A percentile compares a stretch with the other conserved stretches of the same genome.
Evolutionary conservation across 495 filamentous ascomycete genomes (phyloP).

Genomic region (Pseudevernia furfuracea): DNA sequence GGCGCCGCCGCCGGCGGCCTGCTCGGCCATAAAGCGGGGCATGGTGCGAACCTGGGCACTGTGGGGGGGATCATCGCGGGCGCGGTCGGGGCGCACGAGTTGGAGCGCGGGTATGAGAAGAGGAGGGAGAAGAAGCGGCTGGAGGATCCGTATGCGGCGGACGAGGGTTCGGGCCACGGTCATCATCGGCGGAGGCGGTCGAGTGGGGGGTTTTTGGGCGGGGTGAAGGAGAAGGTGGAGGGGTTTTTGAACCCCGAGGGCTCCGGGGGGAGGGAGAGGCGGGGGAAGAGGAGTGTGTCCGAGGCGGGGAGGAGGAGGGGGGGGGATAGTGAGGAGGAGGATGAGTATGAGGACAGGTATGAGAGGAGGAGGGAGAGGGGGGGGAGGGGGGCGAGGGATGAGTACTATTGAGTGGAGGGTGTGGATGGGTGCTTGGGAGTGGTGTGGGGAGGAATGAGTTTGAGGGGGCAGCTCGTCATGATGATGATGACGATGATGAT

Average conservation of each 20-base stretch:
- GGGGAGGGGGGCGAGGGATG: background rate
- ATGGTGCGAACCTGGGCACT: slow-evolving; percentile 40
- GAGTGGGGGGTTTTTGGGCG: slow-evolving; percentile 45
- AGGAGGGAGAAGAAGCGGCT: slow-evolving; percentile 39
- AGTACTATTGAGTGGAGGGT: background rate
- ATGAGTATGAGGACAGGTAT: background rate
- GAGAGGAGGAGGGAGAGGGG: background rate
- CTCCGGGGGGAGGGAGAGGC: background rate
- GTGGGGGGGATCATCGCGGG: slow-evolving; percentile 45
- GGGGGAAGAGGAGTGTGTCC: background rate
- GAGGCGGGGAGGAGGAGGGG: background rate
- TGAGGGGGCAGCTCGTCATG: too few relatives aligned
- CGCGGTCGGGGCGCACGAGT: slow-evolving; percentile 48
- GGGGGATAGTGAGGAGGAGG: background rate
- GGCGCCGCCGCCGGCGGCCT: slow-evolving; percentile 49
- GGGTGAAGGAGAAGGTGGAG: slow-evolving; percentile 45
- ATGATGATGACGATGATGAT: too few relatives aligned
- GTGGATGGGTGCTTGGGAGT: too few relatives aligned
- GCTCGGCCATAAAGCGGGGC: slow-evolving; percentile 42
- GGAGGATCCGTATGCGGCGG: slow-evolving; percentile 22
- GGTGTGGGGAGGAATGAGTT: too few relatives aligned
- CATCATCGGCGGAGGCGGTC: slow-evolving; percentile 10
- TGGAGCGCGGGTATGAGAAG: slow-evolving; percentile 38
- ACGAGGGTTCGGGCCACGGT: background rate
- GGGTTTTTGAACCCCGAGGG: background rate